Evolutionary conservation across 202 grass and related monocot genomes (phyloP).

Genomic region (Musa balbisiana): DNA sequence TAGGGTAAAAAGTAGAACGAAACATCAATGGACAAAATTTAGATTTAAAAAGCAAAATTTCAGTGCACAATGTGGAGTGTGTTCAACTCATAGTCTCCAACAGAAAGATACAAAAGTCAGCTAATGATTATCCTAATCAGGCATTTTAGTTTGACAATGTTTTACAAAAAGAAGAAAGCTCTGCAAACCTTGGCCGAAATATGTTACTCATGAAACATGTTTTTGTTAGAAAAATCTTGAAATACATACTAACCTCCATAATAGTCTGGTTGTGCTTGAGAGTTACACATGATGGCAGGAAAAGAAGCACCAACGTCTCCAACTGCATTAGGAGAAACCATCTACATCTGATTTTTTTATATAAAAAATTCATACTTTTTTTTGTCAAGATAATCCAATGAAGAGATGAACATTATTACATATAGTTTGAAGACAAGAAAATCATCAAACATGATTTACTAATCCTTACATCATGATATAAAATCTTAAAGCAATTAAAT

Average conservation of each 20-base stretch:
- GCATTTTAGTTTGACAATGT: background rate
- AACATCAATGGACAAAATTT: background rate
- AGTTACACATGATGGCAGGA: background rate
- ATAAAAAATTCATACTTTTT: no score
- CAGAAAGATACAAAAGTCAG: background rate
- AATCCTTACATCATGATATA: no score
- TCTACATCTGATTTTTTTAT: background rate
- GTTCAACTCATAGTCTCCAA: background rate
- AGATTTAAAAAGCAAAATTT: no score
- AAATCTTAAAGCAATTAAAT: no score
- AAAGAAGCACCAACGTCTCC: background rate
- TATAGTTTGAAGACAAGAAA: no score
- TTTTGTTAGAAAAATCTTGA: background rate
- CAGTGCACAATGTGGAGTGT: background rate
- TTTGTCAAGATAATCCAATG: no score
- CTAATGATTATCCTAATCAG: background rate
- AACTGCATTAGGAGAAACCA: background rate
- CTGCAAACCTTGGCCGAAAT: background rate
- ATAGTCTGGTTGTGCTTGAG: background rate
- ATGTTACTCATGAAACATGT: background rate
- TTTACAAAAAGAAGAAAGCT: background rate
- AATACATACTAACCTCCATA: background rate
- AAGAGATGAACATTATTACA: no score
- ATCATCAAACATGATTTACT: no score
- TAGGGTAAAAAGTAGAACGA: conserved; percentile 5